Conservation (phyloP, 139 green algal genomes). For the Microglena sp. region DNA sequence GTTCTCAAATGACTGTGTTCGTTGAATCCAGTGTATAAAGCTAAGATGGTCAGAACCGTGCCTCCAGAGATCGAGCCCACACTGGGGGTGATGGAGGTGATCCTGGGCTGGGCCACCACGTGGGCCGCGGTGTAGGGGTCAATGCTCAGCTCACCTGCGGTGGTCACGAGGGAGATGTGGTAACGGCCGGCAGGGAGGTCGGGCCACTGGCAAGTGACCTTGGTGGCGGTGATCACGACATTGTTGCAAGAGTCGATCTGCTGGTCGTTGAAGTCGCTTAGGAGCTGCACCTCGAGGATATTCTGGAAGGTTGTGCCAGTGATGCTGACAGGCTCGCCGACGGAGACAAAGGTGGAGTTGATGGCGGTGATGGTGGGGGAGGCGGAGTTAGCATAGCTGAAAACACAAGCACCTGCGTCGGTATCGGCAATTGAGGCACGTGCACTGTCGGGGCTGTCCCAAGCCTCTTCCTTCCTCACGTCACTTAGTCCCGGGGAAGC, state of each 20-base stretch:
- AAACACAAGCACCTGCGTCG: neutral
- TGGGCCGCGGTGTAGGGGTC: too few relatives aligned
- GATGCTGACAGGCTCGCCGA: neutral
- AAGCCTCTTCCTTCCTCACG: slow-evolving; percentile 3
- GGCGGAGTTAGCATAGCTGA: neutral
- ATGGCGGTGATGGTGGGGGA: neutral
- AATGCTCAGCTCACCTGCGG: neutral
- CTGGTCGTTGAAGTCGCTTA: too few relatives aligned
- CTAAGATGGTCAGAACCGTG: too few relatives aligned
- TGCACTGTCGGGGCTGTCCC: neutral
- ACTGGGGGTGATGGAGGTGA: too few relatives aligned
- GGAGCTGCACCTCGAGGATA: neutral
- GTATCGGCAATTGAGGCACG: too few relatives aligned
- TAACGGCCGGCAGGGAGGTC: slow-evolving; percentile 2
- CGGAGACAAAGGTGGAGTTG: neutral
- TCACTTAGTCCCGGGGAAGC: neutral
- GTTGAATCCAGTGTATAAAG: too few relatives aligned
- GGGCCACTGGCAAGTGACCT: neutral
- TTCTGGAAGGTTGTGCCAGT: neutral
- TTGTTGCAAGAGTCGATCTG: too few relatives aligned
- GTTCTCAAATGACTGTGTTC: too few relatives aligned
- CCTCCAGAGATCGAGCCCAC: too few relatives aligned
- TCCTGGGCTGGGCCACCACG: too few relatives aligned
- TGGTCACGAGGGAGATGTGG: neutral
- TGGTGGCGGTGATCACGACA: too few relatives aligned